A percentile compares a stretch with the other conserved stretches of the same genome.
Evolutionary conservation across 768 basidiomycete species (phyloP).

Genomic region (Thelephora aurantiotincta): DNA sequence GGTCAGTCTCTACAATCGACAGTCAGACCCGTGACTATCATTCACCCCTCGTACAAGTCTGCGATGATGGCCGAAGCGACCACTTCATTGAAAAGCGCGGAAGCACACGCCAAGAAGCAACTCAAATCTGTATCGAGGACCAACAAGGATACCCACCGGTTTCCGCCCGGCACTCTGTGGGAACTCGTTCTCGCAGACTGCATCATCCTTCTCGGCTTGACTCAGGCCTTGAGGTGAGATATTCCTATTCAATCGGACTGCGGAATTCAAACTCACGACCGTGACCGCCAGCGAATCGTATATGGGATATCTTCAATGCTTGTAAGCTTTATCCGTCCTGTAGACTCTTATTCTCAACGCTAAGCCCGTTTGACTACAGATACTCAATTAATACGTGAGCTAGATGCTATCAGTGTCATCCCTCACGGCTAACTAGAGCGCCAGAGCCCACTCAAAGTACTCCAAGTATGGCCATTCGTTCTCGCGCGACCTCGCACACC

Average conservation of each 20-base stretch:
- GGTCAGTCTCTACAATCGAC: conserved; percentile 21
- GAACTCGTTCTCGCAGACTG: conserved; percentile 67
- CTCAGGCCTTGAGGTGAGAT: conserved; percentile 51
- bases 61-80: conserved; percentile 52
- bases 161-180: conserved; percentile 56
- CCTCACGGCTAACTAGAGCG: not conserved
- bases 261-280: not conserved
- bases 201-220: conserved; percentile 54
- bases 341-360: not conserved
- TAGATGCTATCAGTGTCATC: not conserved
- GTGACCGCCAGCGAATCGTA: conserved; percentile 44
- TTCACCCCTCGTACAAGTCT: conserved; percentile 21
- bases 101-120: conserved; percentile 45
- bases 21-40: not conserved
- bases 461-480: conserved; percentile 33
- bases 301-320: conserved; percentile 66
- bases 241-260: not conserved
- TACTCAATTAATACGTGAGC: conserved; percentile 42
- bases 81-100: conserved; percentile 37
- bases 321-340: conserved; percentile 27
- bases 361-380: conserved; percentile 13
- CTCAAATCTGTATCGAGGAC: conserved; percentile 21
- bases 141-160: conserved; percentile 22
- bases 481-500: not conserved
- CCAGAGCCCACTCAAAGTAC: conserved; percentile 61